Evolutionary conservation across 768 basidiomycete genomes (phyloP), one percentile per base, ranked within the genome.

Genomic region (Sarcodon sp.): DNA sequence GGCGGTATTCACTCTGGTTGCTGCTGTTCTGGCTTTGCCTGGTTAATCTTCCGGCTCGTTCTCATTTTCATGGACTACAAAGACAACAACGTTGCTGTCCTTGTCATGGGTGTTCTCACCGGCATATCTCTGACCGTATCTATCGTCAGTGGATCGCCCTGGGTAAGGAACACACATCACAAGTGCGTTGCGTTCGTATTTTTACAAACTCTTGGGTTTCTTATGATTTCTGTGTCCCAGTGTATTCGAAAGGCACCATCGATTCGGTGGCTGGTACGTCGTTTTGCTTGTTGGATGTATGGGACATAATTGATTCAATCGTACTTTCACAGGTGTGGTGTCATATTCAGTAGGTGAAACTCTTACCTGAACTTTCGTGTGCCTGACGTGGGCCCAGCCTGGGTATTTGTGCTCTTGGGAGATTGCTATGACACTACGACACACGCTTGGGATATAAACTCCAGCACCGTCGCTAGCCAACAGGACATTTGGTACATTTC

Each of bases 1-100:
- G 69, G 69, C 13, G 69, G 69, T n/a, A 67, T 71, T 38, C 69
- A 71, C 55, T 66, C 65, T 2, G 69, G 69, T 9, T 71, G 69
- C 52, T 67, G 66, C 7, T 50, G 61, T 1, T 68, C 69, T 1
- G 69, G 65, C 18, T 57, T 61, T 31, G 51, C 49, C 27, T 68
- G 68, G 68, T 61, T 69, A 32, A 59, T 65, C 31, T 62, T 65
- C 51, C 60, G 63, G 37, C 60, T 65, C 27, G 58, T 63, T 33
- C 55, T 61, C 45, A 64, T 69, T 43, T 65, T 67, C 60, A 61
- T 61, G 35, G 55, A 66, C 51, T 64, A 64, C 55, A 53, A 54
- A 47, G 52, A 59, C 49, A 63, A 63, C 33, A 64, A 64, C 51
- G 57, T 63, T 41, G 59, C 65, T 2, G 64, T 69, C 34, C 62